Evolutionary conservation across 179 eudicot genomes (phyloP).

Genomic region (Beta macrorhiza): DNA sequence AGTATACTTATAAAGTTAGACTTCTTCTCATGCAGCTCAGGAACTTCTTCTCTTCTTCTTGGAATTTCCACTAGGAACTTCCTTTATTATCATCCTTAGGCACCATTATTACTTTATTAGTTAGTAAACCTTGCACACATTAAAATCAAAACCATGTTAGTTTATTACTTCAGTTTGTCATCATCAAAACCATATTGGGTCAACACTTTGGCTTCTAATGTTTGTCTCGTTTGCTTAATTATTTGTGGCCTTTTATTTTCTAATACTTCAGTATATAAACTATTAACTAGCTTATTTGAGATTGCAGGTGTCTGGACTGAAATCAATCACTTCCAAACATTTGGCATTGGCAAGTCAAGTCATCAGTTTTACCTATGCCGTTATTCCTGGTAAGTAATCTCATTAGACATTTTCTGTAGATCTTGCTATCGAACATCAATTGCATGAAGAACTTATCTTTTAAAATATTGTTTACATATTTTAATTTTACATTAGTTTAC

Average conservation of each 20-base stretch:
- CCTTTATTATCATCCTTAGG: no score
- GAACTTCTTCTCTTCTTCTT: no score
- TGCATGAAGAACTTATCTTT: neutral
- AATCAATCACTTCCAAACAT: slow-evolving; percentile 94
- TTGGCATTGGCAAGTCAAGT: slow-evolving; percentile 98
- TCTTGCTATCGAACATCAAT: neutral
- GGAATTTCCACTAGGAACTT: no score
- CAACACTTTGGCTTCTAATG: neutral
- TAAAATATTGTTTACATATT: neutral
- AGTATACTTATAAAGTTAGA: no score
- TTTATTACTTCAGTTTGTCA: no score
- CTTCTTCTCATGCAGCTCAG: no score
- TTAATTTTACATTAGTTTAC: neutral
- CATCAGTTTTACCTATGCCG: slow-evolving; percentile 73
- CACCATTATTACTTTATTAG: no score
- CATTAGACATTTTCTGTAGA: neutral
- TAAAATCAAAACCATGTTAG: no score
- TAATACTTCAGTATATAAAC: neutral
- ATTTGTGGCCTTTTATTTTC: neutral
- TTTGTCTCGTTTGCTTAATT: neutral
- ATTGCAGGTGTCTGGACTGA: slow-evolving; percentile 92
- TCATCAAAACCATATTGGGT: no score
- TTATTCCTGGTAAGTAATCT: slow-evolving; percentile 79
- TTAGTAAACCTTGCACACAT: no score
- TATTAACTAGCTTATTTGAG: neutral